Base-by-base conservation (phyloP, 495 filamentous ascomycete genomes). In the Daldinia bambusicola region DNA sequence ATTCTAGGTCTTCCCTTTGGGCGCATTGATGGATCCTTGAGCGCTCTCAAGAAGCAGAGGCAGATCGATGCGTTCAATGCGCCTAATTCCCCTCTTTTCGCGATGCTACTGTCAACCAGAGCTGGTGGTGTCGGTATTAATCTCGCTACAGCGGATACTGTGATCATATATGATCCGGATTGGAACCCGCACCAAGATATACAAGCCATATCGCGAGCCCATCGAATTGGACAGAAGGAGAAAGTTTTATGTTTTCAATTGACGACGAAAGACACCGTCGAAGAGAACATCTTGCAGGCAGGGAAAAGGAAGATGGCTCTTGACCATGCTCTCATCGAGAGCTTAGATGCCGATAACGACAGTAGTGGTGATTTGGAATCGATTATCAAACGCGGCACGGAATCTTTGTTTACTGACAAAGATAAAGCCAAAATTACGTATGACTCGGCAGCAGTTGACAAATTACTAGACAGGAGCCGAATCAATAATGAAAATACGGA, bases 121-220 rank as follows among this genome's bases (percentile, higher is more conserved):
- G 94, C 95, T 6, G 95, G 95, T 40, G 95, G 95, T 56, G 95
- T 98, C 1, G 95, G 95, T 14, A 99, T 99, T 82, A 99, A 99
- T 74, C 87, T 99, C 52, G 95, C 96, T 0, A 97, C 93, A 32
- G 95, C 95, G 2, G 95, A 99, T 74, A 99, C 96, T 0, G 95
- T 99, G 67, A 98, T 99, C 60, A 97, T 99, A 55, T 89, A 98
- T 70, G 95, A 99, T 75, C 96, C 95, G 0, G 95, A 99, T 74
- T 98, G 97, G 82, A 99, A 99, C 70, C 95, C 95, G 0, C 95
- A 98, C 72, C 95, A 98, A 77, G 95, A 99, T 75, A 93, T 98
- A 68, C 95, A 99, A 79, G 95, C 95, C 0, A 81, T 98, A 5
- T 97, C 93, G 7, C 90, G 95, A 66, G 96, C 95, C 22, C 95